Base-by-base conservation (phyloP, 1,284 basidiomycete genomes). In the Malassezia cuniculi region DNA sequence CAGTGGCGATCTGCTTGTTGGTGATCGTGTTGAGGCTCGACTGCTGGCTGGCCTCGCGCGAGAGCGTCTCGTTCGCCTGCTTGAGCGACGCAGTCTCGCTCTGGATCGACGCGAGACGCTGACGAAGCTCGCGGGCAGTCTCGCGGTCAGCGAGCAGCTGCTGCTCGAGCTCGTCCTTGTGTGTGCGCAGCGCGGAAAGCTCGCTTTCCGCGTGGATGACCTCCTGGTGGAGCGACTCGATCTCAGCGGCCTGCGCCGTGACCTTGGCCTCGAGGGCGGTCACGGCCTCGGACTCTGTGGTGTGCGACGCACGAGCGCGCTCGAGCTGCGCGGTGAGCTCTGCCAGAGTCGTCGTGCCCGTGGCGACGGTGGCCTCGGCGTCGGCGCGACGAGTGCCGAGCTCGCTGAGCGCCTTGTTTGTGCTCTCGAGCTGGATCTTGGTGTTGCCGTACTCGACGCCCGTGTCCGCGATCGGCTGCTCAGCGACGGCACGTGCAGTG, bases 31-130 rank as follows among this genome's bases (percentile, higher is more conserved):
- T 74, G 41, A 93, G 73, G 10, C 90, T 93, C 69, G 87, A 93
- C 69, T 95, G 87, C 66, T 93, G 85, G 63, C 93, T 81, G 0
- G 83, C 84, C 34, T 95, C 87, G 70, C 87, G 94, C 71, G 80
- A 86, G 32, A 78, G 68, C 71, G 85, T 89, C 68, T 95, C 93
- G 28, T 87, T 71, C 50, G 82, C 78, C 7, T 71, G 73, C 69
- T 82, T 87, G 39, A 82, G 68, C 6, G 70, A 68, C 31, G 80
- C 77, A 29, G 80, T 80, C 68, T 87, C 78, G 43, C 78, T 75
- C 18, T 80, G 78, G 12, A 80, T 75, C 61, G 89, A 85, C 17
- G 78, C 71, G 78, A 90, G 81, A 57, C 76, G 78, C 54, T 78
- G 78, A 61, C 94, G 81, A 47, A 94, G 70, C 20, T 80, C 83